Evolutionary conservation across 2,329 filamentous ascomycete genomes (phyloP).

Genomic region (Cytospora leucostoma): DNA sequence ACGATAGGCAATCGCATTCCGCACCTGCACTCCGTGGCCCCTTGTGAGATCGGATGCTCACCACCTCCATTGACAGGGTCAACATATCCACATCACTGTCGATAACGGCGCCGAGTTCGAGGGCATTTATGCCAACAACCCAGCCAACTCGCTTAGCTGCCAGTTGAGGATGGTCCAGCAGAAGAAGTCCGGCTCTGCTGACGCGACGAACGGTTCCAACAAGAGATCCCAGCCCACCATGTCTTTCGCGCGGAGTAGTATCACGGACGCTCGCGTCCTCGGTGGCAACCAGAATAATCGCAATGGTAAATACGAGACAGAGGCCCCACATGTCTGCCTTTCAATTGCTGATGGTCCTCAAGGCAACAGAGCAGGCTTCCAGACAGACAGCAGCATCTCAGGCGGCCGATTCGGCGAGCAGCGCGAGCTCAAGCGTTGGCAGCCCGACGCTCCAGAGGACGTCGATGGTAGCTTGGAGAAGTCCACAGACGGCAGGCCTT

Average conservation of each 20-base stretch:
- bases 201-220: constrained; percentile 35
- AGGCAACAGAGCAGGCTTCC: constrained; percentile 72
- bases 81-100: constrained; percentile 36
- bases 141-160: constrained; percentile 33
- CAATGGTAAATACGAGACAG: constrained; percentile 40
- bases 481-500: constrained; percentile 44
- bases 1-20: constrained; percentile 2
- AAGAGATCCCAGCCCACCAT: constrained; percentile 37
- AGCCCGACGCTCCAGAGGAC: constrained; percentile 64
- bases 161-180: constrained; percentile 39
- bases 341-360: constrained; percentile 24
- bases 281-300: constrained; percentile 37
- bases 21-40: constrained; percentile 1
- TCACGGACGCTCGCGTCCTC: constrained; percentile 33
- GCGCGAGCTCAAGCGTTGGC: constrained; percentile 79
- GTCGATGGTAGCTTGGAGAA: constrained; percentile 73
- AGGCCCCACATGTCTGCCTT: background rate
- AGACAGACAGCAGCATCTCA: constrained; percentile 87
- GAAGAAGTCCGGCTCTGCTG: constrained; percentile 36
- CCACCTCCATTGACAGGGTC: constrained; percentile 32
- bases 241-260: constrained; percentile 39
- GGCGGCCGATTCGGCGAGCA: constrained; percentile 69
- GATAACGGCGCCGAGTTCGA: constrained; percentile 36
- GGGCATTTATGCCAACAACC: constrained; percentile 35
- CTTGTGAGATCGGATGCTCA: constrained; percentile 26